Conservation (phyloP, 257 asterid genomes). For the Plantago elongata region DNA sequence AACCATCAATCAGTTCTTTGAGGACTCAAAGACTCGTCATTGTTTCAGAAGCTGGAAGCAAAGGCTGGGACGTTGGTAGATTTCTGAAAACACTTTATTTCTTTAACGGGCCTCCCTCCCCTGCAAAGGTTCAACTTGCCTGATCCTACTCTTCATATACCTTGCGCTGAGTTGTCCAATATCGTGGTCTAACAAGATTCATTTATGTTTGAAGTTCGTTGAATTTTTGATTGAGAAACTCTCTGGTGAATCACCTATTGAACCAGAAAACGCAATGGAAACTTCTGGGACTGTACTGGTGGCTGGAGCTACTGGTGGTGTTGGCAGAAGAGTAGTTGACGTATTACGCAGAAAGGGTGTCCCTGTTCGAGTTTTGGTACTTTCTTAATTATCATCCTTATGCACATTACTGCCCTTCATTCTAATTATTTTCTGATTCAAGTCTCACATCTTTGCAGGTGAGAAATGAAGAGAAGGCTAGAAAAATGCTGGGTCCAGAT, state of each 20-base stretch:
- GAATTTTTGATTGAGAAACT: constrained; percentile 86
- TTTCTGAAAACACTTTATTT: constrained; percentile 75
- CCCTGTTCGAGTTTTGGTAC: constrained; percentile 75
- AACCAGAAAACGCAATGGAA: constrained; percentile 56
- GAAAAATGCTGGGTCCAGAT: constrained; percentile 81
- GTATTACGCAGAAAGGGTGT: constrained; percentile 57
- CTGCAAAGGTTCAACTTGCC: constrained; percentile 61
- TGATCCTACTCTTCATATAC: constrained; percentile 15
- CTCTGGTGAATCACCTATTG: constrained; percentile 77
- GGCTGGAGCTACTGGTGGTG: constrained; percentile 98
- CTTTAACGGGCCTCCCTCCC: constrained; percentile 96
- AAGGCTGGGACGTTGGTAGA: constrained; percentile 94
- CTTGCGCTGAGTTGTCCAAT: background rate
- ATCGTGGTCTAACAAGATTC: constrained; percentile 36
- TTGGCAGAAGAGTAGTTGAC: constrained; percentile 90
- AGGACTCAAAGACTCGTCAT: constrained; percentile 42
- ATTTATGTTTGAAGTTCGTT: constrained; percentile 54
- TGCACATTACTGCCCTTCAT: background rate
- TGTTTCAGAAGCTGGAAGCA: constrained; percentile 49
- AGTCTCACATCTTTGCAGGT: constrained; percentile 47
- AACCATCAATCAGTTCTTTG: constrained; percentile 25
- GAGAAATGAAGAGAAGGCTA: constrained; percentile 93
- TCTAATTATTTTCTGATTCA: background rate
- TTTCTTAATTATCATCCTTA: background rate
- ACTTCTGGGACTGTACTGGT: constrained; percentile 66